A percentile compares a stretch with the other conserved stretches of the same genome.
Conservation (phyloP, 176 grass and related monocot species). For the Echinochloa phyllopogon region DNA sequence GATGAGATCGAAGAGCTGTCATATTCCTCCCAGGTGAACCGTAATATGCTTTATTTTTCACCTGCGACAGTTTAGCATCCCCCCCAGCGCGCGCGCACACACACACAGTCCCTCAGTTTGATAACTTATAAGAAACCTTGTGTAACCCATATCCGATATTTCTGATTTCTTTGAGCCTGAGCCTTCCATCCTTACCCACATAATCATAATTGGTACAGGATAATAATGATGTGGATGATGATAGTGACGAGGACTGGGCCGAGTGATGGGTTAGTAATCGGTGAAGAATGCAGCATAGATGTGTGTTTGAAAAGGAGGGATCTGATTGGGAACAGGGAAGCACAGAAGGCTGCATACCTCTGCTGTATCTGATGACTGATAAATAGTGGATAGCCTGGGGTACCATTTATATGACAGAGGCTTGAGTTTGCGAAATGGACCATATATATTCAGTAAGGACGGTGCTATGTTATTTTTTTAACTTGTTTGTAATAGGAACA, state of each 20-base stretch:
- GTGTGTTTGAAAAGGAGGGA: neutral
- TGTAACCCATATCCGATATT: neutral
- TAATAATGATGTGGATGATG: conserved; percentile 36
- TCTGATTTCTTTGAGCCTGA: neutral
- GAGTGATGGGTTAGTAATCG: conserved; percentile 28
- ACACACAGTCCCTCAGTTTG: conserved; percentile 3
- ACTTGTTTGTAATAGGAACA: neutral
- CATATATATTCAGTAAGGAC: neutral
- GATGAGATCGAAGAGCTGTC: conserved; percentile 65
- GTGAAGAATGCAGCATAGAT: neutral
- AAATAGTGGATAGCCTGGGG: neutral
- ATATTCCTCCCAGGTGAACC: conserved; percentile 53
- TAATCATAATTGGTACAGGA: conserved; percentile 30
- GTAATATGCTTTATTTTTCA: neutral
- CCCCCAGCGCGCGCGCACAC: neutral
- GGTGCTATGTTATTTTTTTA: neutral
- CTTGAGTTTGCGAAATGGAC: neutral
- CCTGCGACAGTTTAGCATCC: conserved; percentile 2
- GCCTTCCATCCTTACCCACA: neutral
- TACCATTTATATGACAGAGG: neutral
- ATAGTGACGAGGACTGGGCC: conserved; percentile 68
- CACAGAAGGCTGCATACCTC: neutral
- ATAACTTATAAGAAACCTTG: conserved; percentile 15
- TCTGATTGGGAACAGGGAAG: neutral
- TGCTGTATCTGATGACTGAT: neutral